Evolutionary conservation across 2,329 filamentous ascomycete species (phyloP).

Genomic region (Ophiosphaerella narmari): DNA sequence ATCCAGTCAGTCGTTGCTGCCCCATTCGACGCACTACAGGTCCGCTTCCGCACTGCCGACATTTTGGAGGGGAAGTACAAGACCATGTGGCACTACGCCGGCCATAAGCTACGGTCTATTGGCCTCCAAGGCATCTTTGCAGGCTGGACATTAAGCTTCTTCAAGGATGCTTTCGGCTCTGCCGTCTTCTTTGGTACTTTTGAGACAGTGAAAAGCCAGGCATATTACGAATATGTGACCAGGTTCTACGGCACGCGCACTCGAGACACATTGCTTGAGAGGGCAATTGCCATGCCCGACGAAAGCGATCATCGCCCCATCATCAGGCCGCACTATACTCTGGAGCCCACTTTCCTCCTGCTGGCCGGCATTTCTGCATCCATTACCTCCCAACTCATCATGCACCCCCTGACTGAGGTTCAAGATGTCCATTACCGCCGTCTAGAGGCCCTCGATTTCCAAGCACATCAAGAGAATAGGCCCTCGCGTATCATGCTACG

Average conservation of each 20-base stretch:
- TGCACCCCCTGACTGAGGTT: slow-evolving; percentile 73
- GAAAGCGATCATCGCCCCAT: slow-evolving; percentile 48
- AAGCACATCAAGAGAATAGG: slow-evolving; percentile 47
- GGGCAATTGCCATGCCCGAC: slow-evolving; percentile 23
- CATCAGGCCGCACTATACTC: slow-evolving; percentile 74
- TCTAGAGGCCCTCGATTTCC: slow-evolving; percentile 71
- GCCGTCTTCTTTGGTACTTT: slow-evolving; percentile 77
- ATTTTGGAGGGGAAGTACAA: slow-evolving; percentile 64
- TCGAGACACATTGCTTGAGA: slow-evolving; percentile 34
- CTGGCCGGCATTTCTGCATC: slow-evolving; percentile 71
- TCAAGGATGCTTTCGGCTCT: slow-evolving; percentile 71
- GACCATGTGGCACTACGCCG: slow-evolving; percentile 74
- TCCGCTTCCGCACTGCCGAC: slow-evolving; percentile 69
- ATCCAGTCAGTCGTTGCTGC: slow-evolving; percentile 74
- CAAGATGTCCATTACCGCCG: slow-evolving; percentile 75
- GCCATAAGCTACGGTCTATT: slow-evolving; percentile 70
- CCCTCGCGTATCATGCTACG: slow-evolving; percentile 55
- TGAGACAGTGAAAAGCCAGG: slow-evolving; percentile 76
- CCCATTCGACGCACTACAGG: slow-evolving; percentile 75
- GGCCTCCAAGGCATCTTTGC: slow-evolving; percentile 74
- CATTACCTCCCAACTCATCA: slow-evolving; percentile 68
- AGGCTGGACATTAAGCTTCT: slow-evolving; percentile 70
- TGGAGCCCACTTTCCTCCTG: slow-evolving; percentile 74
- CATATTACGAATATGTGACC: slow-evolving; percentile 71
- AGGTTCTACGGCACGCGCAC: slow-evolving; percentile 64